Percentiles rank a stretch among this genome's conserved stretches.
phyloP scores from a whole-genome alignment of 345 rosid species.

The Toxicodendron radicans region DNA sequence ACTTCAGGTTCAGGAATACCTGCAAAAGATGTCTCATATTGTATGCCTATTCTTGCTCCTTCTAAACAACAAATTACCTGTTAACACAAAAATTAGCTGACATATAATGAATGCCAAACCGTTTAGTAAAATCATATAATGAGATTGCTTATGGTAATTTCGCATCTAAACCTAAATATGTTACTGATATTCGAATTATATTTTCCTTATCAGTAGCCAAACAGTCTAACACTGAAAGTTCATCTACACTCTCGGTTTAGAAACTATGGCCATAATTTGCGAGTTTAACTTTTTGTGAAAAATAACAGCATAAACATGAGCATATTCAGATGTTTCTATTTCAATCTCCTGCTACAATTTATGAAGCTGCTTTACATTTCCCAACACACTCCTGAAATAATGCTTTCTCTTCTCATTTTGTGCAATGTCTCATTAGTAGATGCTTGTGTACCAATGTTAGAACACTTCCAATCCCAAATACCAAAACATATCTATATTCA shows the following conservation, averaged over 20 bases:
- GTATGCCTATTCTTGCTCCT: conserved; percentile 92
- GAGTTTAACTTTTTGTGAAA: neutral
- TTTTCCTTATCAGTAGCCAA: neutral
- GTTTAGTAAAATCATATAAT: neutral
- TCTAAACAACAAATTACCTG: conserved; percentile 89
- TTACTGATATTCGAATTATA: neutral
- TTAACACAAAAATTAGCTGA: conserved; percentile 16
- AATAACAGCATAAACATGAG: neutral
- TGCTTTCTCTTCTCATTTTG: conserved; percentile 9
- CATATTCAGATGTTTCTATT: neutral
- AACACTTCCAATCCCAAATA: neutral
- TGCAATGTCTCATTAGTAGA: neutral
- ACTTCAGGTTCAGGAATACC: conserved; percentile 41
- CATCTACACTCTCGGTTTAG: neutral
- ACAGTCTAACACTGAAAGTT: neutral
- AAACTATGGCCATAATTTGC: neutral
- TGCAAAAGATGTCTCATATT: conserved; percentile 89
- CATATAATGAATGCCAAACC: conserved; percentile 14
- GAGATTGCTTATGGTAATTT: neutral
- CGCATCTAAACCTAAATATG: neutral
- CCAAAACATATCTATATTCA: neutral
- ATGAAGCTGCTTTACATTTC: neutral
- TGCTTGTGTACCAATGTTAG: neutral
- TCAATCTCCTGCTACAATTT: neutral
- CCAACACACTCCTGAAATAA: neutral